A percentile compares a stretch with the other conserved stretches of the same genome.
phyloP scores from a whole-genome alignment of 768 basidiomycete species.

The Panaeolus papilionaceus region DNA sequence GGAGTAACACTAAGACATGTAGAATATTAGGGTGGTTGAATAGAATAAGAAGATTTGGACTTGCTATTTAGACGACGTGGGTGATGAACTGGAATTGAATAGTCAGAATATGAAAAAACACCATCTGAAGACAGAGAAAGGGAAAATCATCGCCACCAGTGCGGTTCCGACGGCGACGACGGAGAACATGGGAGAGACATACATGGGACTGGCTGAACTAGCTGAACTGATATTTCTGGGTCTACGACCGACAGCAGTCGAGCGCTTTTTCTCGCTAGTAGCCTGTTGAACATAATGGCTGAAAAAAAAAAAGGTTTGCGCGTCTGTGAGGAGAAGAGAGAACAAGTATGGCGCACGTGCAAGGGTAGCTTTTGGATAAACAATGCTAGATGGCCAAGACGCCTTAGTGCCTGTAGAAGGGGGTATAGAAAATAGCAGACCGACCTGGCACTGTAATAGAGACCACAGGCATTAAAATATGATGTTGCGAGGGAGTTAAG shows the following conservation, averaged over 20 bases:
- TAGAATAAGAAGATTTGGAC: constrained; percentile 24
- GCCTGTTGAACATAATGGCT: constrained; percentile 86
- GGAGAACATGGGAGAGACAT: constrained; percentile 29
- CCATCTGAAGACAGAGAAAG: constrained; percentile 21
- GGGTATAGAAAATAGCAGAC: not conserved
- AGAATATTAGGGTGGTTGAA: constrained; percentile 13
- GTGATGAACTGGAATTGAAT: constrained; percentile 39
- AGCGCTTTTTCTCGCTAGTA: constrained; percentile 84
- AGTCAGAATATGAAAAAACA: constrained; percentile 27
- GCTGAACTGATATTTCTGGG: constrained; percentile 67
- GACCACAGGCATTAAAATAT: constrained; percentile 15
- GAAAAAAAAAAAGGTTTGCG: constrained; percentile 24
- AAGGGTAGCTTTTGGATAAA: constrained; percentile 85
- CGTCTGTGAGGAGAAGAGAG: constrained; percentile 18
- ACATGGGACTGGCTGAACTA: constrained; percentile 46
- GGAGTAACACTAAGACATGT: constrained; percentile 32
- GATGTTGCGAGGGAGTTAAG: constrained; percentile 18
- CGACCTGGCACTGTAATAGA: constrained; percentile 67
- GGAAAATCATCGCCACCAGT: constrained; percentile 28
- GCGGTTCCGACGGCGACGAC: constrained; percentile 28
- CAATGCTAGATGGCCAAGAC: constrained; percentile 65
- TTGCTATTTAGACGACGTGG: constrained; percentile 46
- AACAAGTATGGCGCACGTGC: constrained; percentile 71
- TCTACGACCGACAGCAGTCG: constrained; percentile 58
- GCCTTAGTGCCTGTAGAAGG: constrained; percentile 64